Conservation (phyloP, 805 yeast species). For the Ogataea nonfermentans region DNA sequence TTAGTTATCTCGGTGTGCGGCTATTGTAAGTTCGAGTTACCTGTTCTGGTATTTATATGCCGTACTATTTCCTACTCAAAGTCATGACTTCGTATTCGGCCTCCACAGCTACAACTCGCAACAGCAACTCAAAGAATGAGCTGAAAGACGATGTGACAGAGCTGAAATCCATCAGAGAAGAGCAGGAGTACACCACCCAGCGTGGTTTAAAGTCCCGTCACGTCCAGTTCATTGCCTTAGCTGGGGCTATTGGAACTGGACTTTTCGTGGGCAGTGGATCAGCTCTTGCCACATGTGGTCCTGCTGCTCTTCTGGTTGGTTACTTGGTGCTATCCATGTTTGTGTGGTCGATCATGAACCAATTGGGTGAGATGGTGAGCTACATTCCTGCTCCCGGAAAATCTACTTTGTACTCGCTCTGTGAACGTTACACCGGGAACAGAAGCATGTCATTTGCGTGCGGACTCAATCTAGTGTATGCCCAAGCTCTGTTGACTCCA, state of each 20-base stretch:
- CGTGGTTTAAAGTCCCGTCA: slow-evolving; percentile 48
- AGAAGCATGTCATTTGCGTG: slow-evolving; percentile 31
- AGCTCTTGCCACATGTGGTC: slow-evolving; percentile 31
- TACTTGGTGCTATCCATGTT: slow-evolving; percentile 62
- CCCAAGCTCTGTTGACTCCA: slow-evolving; percentile 35
- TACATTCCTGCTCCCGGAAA: slow-evolving; percentile 60
- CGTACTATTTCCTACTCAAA: slow-evolving; percentile 1
- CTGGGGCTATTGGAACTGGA: slow-evolving; percentile 72
- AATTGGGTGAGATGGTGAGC: slow-evolving; percentile 65
- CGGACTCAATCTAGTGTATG: slow-evolving; percentile 38
- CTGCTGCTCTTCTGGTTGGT: slow-evolving; percentile 47
- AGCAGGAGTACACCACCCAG: slow-evolving; percentile 27
- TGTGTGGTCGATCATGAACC: slow-evolving; percentile 63
- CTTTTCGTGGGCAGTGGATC: slow-evolving; percentile 52
- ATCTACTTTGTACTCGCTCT: slow-evolving; percentile 27
- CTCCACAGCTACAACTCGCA: background rate
- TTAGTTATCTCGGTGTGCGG: slow-evolving; percentile 1
- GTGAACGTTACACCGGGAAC: slow-evolving; percentile 32
- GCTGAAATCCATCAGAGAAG: slow-evolving; percentile 2
- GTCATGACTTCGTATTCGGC: slow-evolving; percentile 1
- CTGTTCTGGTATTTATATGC: background rate
- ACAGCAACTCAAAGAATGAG: slow-evolving; percentile 2
- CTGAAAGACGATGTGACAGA: slow-evolving; percentile 8
- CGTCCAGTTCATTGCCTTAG: slow-evolving; percentile 65
- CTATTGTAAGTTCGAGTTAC: slow-evolving; percentile 2